Evolutionary conservation across 352 stramenopile genomes (phyloP).

Genomic region (Phytophthora aleatoria): DNA sequence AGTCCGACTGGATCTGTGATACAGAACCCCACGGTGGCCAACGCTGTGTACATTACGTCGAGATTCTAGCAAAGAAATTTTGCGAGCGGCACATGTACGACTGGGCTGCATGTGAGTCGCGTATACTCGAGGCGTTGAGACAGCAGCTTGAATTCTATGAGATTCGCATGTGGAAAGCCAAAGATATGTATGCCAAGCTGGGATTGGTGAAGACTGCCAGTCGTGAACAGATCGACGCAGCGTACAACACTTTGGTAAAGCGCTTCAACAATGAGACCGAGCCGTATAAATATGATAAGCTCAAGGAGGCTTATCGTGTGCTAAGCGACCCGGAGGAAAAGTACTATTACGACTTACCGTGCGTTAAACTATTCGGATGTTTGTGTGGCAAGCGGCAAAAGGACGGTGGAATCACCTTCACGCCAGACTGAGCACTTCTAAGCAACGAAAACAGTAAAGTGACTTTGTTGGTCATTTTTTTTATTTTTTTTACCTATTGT

Average conservation of each 20-base stretch:
- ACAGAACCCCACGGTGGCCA: slow-evolving; percentile 49
- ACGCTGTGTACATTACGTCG: slow-evolving; percentile 77
- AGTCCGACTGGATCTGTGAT: slow-evolving; percentile 79
- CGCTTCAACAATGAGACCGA: slow-evolving; percentile 88
- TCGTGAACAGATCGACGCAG: slow-evolving; percentile 75
- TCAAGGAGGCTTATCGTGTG: slow-evolving; percentile 75
- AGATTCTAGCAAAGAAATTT: slow-evolving; percentile 65
- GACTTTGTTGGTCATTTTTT: too few species aligned
- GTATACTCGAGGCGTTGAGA: slow-evolving; percentile 68
- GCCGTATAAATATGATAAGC: slow-evolving; percentile 84
- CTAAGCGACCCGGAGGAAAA: slow-evolving; percentile 84
- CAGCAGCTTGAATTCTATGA: slow-evolving; percentile 74
- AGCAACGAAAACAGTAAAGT: too few species aligned
- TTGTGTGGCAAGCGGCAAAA: slow-evolving; percentile 83
- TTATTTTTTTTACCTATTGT: too few species aligned
- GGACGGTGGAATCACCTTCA: slow-evolving; percentile 81
- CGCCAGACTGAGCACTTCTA: slow-evolving; percentile 45
- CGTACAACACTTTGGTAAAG: slow-evolving; percentile 83
- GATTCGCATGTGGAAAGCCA: slow-evolving; percentile 75
- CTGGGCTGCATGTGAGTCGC: slow-evolving; percentile 55
- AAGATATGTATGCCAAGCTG: slow-evolving; percentile 83
- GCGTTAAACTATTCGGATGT: slow-evolving; percentile 80
- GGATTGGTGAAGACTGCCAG: slow-evolving; percentile 73
- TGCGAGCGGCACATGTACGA: slow-evolving; percentile 78
- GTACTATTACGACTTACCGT: slow-evolving; percentile 86